Percentiles rank a stretch among this genome's conserved stretches.
phyloP scores from a whole-genome alignment of 257 asterid species.

The Coffea eugenioides region DNA sequence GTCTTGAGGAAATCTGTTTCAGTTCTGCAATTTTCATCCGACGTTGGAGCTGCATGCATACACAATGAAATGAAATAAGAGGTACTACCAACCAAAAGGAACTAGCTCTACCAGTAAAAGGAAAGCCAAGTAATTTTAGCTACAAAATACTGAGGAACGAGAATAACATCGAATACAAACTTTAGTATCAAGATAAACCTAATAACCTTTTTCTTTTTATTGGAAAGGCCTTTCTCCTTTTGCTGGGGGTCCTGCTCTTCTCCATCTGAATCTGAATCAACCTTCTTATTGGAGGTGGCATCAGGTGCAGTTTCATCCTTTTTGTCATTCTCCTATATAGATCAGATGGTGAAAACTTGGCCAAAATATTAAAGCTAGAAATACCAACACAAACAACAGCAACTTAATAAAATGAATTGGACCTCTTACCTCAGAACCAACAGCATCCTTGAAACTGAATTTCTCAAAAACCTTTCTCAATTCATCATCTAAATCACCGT shows the following conservation, averaged over 20 bases:
- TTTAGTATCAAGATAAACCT: background rate
- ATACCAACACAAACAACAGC: conserved; percentile 1
- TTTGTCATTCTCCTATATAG: conserved; percentile 56
- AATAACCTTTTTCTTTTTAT: conserved; percentile 90
- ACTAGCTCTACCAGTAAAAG: background rate
- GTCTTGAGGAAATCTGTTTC: conserved; percentile 71
- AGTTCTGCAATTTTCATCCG: conserved; percentile 94
- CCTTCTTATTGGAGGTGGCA: conserved; percentile 59
- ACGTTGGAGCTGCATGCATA: conserved; percentile 63
- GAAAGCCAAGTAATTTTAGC: background rate
- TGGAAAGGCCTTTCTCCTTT: conserved; percentile 79
- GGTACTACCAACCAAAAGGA: background rate
- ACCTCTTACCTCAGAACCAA: conserved; percentile 60
- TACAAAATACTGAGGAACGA: background rate
- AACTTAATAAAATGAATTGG: background rate
- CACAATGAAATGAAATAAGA: background rate
- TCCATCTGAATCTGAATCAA: conserved; percentile 82
- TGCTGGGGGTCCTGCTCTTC: conserved; percentile 76
- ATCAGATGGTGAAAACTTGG: background rate
- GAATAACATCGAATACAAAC: background rate
- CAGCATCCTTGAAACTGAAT: conserved; percentile 54
- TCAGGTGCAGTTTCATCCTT: conserved; percentile 60
- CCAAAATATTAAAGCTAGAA: background rate
- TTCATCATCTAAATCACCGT: conserved; percentile 66
- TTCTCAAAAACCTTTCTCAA: conserved; percentile 86